Evolutionary conservation across 2,329 filamentous ascomycete genomes (phyloP), one percentile per base, ranked within the genome.

Genomic region (Xylariaceae sp.): DNA sequence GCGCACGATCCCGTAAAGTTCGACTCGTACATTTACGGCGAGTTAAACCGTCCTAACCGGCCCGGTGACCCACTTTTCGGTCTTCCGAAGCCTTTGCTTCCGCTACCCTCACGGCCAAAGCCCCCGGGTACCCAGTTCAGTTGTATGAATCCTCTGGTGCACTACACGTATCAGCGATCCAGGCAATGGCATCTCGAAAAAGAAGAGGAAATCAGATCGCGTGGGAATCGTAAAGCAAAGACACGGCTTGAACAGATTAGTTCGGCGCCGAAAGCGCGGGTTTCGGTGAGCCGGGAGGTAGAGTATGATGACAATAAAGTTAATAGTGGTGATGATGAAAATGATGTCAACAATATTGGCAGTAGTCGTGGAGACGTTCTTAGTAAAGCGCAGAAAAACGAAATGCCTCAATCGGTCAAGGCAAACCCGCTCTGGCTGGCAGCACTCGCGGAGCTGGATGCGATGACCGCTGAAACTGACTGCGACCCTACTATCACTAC

Each of bases 131-230:
- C 63, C 18, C 47, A 65, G 4, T 79, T 68, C 48, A 59, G 66
- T 1, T 61, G 68, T 36, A 63, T 78, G 3, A 72, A 82, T 53
- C 78, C 76, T 0, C 67, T 68, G 2, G 64, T 72, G 2, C 71
- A 76, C 38, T 72, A 67, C 59, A 65, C 64, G 1, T 65, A 69
- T 34, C 60, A 60, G 2, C 65, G 65, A 34, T 65, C 71, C 0
- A 52, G 66, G 3, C 58, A 61, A 15, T 80, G 76, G 75, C 61
- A 69, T 37, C 55, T 51, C 12, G 55, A 59, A 13, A 81, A 79
- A 45, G 62, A 68, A 26, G 52, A 56, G 1, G 76, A 81, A 43
- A 78, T 81, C 22, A 52, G 60, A 30, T 56, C 56, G 2, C 71
- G 78, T 2, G 69, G 68, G 4, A 64, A 62, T 3, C 65, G 73